These are phyloP conservation scores for Ascodesmis nigricans DNA, from an alignment of 495 filamentous ascomycete genomes.

Conservation along the genomic window DNA sequence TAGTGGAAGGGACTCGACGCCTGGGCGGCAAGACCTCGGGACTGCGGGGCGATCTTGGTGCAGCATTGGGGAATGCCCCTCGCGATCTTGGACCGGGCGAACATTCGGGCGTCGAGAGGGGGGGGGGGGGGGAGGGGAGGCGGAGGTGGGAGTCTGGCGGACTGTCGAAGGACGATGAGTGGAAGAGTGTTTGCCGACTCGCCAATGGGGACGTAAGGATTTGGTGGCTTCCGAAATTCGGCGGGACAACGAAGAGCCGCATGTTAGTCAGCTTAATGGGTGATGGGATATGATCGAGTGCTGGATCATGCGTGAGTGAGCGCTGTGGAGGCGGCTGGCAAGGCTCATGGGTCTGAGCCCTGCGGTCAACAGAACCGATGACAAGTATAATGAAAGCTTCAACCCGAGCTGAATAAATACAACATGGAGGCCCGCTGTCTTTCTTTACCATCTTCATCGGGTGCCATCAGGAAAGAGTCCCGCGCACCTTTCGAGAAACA, in stretches of 20 bases:
- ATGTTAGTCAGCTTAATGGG: too few species aligned
- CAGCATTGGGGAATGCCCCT: constrained; percentile 29
- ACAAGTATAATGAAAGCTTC: too few species aligned
- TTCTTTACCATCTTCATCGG: constrained; percentile 95
- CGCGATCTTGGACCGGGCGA: constrained; percentile 17
- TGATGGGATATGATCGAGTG: too few species aligned
- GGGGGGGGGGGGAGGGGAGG: constrained; percentile 15
- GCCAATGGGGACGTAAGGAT: background rate
- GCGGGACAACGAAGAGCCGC: too few species aligned
- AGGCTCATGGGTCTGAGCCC: too few species aligned
- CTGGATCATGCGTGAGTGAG: too few species aligned
- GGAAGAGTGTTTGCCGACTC: background rate
- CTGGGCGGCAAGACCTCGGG: constrained; percentile 60
- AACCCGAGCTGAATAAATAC: too few species aligned
- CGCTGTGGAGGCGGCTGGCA: too few species aligned
- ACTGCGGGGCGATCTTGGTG: constrained; percentile 28
- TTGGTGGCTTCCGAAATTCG: too few species aligned
- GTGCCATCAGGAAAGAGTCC: constrained; percentile 67
- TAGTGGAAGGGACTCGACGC: constrained; percentile 54
- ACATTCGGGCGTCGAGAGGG: constrained; percentile 25
- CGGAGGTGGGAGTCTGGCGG: constrained; percentile 2
- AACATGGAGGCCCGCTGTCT: too few species aligned
- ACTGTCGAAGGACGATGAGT: background rate
- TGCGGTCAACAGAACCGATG: too few species aligned
- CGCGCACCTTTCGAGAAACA: constrained; percentile 77